Base-by-base conservation (phyloP, 345 rosid genomes). In the Salix dunnii region DNA sequence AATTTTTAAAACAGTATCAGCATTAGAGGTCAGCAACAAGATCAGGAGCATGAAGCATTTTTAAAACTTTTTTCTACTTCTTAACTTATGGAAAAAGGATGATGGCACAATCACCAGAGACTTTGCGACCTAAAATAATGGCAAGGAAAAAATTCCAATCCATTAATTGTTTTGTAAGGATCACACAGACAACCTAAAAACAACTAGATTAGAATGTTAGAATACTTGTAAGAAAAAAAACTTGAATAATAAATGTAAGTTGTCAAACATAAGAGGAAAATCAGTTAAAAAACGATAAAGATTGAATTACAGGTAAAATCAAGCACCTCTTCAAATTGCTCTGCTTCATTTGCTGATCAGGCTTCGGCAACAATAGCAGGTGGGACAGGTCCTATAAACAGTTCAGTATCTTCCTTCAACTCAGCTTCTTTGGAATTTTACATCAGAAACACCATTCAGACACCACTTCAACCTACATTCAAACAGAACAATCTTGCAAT, bases 291-390 rank as follows among this genome's bases (percentile, higher is more conserved):
- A 72, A 68, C 25, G 42, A 74, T 14, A 43, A 73, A 36, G 48
- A 75, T 35, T 11, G 63, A 51, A 46, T 23, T 17, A 72, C 18
- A 70, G 53, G 49, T 25, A 73, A 78, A 78, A 60, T 43, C 71
- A 79, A 77, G 74, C 73, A 91, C 97, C 97, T 93, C 97, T 88
- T 93, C 99, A 71, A 93, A 93, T 51, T 96, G 92, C 88, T 95
- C 97, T 36, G 99, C 99, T 78, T 95, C 99, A 67, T 95, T 93
- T 23, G 90, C 92, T 27, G 94, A 84, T 84, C 85, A 97, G 71
- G 87, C 97, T 88, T 95, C 97, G 68, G 97, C 94, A 82, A 91
- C 94, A 85, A 92, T 58, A 75, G 97, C 92, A 28, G 97, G 93
- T 36, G 97, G 96, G 31, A 97, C 91, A 80, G 97, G 96, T 80